Evolutionary conservation across 768 basidiomycete genomes (phyloP).

Genomic region (Mycena latifolia): DNA sequence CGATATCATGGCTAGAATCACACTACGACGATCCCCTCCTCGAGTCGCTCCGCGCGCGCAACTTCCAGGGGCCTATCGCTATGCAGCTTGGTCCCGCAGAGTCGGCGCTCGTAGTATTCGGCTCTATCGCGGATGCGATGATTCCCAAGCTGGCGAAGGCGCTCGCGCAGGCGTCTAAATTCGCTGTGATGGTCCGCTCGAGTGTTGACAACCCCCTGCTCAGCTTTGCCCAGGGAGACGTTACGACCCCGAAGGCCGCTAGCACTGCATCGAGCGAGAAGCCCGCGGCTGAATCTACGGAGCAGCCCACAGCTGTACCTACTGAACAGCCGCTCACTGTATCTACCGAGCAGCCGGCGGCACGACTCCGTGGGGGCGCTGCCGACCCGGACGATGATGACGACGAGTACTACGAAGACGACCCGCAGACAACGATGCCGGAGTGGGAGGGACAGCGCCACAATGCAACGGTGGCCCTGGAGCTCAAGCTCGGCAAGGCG

Average conservation of each 20-base stretch:
- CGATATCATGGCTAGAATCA: too few species aligned
- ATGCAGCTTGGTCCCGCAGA: background rate
- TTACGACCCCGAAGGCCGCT: too few species aligned
- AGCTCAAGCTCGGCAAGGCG: background rate
- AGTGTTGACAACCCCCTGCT: conserved; percentile 1
- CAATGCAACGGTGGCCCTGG: background rate
- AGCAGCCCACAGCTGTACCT: too few species aligned
- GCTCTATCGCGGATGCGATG: background rate
- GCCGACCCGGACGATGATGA: background rate
- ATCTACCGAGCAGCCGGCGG: too few species aligned
- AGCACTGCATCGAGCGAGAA: too few species aligned
- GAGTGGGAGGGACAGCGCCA: conserved; percentile 17
- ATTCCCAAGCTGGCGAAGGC: background rate
- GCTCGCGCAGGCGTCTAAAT: background rate
- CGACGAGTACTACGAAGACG: too few species aligned
- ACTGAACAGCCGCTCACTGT: too few species aligned
- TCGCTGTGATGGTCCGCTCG: conserved; percentile 14
- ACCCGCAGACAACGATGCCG: too few species aligned
- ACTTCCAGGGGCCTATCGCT: conserved; percentile 10
- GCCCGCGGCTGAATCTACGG: too few species aligned
- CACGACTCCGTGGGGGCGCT: conserved; percentile 5
- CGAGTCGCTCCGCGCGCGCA: background rate
- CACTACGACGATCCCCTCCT: too few species aligned
- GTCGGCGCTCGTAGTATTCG: conserved; percentile 12
- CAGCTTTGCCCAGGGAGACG: background rate